Conservation (phyloP, 2,329 filamentous ascomycete genomes). For the Epichloe brachyelytri region DNA sequence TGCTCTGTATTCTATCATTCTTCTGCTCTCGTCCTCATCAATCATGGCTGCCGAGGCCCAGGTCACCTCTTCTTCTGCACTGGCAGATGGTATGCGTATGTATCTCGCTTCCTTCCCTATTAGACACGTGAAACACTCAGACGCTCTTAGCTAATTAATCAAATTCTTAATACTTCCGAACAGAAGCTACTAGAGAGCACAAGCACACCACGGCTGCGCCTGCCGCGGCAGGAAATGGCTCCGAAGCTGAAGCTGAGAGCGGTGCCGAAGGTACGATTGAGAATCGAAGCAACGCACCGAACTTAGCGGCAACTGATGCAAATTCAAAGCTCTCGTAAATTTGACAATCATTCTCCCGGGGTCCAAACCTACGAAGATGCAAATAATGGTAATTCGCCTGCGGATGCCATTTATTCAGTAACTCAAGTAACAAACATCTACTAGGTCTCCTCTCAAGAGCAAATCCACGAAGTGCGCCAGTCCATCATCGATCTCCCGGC, state of each 20-base stretch:
- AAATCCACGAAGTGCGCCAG: slow-evolving; percentile 93
- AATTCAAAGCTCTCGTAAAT: slow-evolving; percentile 35
- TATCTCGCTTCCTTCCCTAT: not conserved
- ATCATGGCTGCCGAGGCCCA: slow-evolving; percentile 22
- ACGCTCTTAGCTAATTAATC: not conserved
- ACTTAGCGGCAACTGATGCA: not conserved
- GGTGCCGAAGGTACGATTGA: slow-evolving; percentile 21
- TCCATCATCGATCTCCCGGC: slow-evolving; percentile 87
- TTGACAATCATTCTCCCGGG: slow-evolving; percentile 74
- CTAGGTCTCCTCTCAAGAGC: slow-evolving; percentile 82
- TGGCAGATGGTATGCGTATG: slow-evolving; percentile 11
- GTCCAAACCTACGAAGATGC: slow-evolving; percentile 57
- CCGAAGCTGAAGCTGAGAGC: slow-evolving; percentile 18
- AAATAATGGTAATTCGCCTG: slow-evolving; percentile 58
- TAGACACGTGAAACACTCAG: not conserved
- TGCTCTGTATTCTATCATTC: slow-evolving; percentile 9
- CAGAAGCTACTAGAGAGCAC: slow-evolving; percentile 13
- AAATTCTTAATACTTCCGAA: not conserved
- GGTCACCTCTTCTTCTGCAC: slow-evolving; percentile 13
- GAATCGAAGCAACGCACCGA: not conserved
- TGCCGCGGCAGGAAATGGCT: slow-evolving; percentile 12
- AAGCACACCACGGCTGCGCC: slow-evolving; percentile 14
- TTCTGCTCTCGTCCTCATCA: slow-evolving; percentile 6
- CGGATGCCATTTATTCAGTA: no score
- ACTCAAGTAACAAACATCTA: slow-evolving; percentile 1